Base-by-base conservation (phyloP, 106 monocot genomes). In the Gastrodia elata region DNA sequence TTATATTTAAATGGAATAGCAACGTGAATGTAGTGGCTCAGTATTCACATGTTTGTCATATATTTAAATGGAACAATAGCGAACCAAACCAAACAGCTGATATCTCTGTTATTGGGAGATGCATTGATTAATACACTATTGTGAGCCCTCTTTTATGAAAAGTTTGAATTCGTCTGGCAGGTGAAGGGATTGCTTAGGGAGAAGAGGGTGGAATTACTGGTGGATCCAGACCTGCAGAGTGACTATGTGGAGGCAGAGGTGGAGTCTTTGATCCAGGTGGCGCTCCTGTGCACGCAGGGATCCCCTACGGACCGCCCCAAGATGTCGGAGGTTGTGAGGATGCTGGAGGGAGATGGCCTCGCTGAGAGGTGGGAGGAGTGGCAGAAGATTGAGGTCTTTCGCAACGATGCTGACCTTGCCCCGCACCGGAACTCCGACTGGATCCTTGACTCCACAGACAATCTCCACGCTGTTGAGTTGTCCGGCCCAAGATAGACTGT, bases 311-410 rank as follows among this genome's bases (percentile, higher is more conserved):
- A 93, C 1, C 84, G 93, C 14, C 93, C 93, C 3, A 90, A 87
- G 58, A 93, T 93, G 93, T 90, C 89, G 20, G 93, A 93, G 59
- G 93, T 93, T 39, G 93, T 93, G 46, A 77, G 93, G 42, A 93
- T 93, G 93, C 89, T 93, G 2, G 93, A 93, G 85, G 93, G 93
- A 4, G 93, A 89, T 13, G 93, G 93, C 7, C 89, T 93, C 20
- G 85, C 87, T 0, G 89, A 93, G 80, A 83, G 89, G 57, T 93
- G 89, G 93, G 93, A 93, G 46, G 83, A 90, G 64, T 93, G 93
- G 89, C 89, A 93, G 74, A 87, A 85, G 46, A 80, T 89, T 34
- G 93, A 93, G 68, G 83, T 87, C 64, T 73, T 81, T 7, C 75
- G 78, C 18, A 75, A 78, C 5, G 85, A 90, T 68, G 76, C 70